Evolutionary conservation across 176 grass and related monocot genomes (phyloP).

Genomic region (Zizania latifolia): DNA sequence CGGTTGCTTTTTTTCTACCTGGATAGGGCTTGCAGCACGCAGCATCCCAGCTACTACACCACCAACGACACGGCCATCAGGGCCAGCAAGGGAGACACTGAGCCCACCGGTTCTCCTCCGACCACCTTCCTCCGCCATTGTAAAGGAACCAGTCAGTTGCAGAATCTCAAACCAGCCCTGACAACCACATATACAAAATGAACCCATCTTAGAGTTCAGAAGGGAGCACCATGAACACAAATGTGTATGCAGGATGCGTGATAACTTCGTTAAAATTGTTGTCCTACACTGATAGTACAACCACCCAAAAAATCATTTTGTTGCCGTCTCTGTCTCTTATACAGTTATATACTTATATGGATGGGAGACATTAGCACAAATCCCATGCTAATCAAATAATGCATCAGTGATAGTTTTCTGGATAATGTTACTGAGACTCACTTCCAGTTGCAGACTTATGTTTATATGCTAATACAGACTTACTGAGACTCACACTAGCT

Average conservation of each 20-base stretch:
- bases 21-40: slow-evolving; percentile 90
- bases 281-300: no score
- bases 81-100: slow-evolving; percentile 82
- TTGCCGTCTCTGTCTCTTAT: not conserved
- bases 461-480: not conserved
- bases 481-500: not conserved
- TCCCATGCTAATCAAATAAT: not conserved
- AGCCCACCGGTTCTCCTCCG: slow-evolving; percentile 76
- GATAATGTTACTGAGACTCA: no score
- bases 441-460: not conserved
- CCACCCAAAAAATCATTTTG: no score
- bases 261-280: not conserved
- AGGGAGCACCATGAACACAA: not conserved
- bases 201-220: not conserved
- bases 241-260: not conserved
- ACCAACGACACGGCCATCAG: slow-evolving; percentile 83
- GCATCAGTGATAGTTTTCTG: not conserved
- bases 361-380: not conserved
- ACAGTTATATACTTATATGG: not conserved
- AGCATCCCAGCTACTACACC: slow-evolving; percentile 75
- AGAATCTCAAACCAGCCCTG: slow-evolving; percentile 95
- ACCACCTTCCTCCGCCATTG: slow-evolving; percentile 61
- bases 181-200: not conserved
- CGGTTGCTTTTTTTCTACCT: slow-evolving; percentile 36
- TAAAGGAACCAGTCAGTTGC: slow-evolving; percentile 79